Base-by-base conservation (phyloP, 2,329 filamentous ascomycete species). In the Aspergillus proliferans region DNA sequence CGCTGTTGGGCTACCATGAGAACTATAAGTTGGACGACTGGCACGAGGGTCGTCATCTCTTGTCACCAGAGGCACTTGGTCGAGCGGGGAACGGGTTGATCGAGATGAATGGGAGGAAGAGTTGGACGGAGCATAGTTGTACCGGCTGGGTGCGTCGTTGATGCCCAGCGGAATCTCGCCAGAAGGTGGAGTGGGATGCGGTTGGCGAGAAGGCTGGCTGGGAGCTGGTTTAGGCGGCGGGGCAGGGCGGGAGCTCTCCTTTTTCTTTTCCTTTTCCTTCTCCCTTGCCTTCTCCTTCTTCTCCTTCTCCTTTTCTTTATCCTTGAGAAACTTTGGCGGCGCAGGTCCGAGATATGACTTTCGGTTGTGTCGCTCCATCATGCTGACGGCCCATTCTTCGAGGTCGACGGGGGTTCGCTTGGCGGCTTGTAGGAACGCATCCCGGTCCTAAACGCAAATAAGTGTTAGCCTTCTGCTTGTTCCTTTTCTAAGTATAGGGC, bases 341-440 rank as follows among this genome's bases (percentile, higher is more conserved):
- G 90, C 88, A 30, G 90, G 89, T 14, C 85, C 87, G 34, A 96
- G 80, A 67, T 96, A 92, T 24, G 91, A 95, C 70, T 95, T 95
- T 66, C 93, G 88, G 70, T 96, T 95, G 70, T 96, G 88, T 60
- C 86, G 84, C 67, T 96, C 91, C 82, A 97, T 92, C 77, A 97
- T 82, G 61, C 88, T 85, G 44, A 95, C 83, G 19, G 93, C 92
- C 93, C 93, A 98, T 54, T 90, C 88, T 68, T 87, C 83, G 30
- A 98, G 79, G 67, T 98, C 87, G 45, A 98, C 93, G 0, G 93
- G 93, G 1, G 93, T 98, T 58, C 92, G 83, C 76, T 97, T 97
- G 44, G 93, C 93, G 47, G 93, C 93, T 71, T 95, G 90, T 18
- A 98, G 83, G 70, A 98, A 98, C 3, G 90, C 84, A 65, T 98